phyloP scores from a whole-genome alignment of 148 eudicot species.

The Pouteria glomerata region DNA sequence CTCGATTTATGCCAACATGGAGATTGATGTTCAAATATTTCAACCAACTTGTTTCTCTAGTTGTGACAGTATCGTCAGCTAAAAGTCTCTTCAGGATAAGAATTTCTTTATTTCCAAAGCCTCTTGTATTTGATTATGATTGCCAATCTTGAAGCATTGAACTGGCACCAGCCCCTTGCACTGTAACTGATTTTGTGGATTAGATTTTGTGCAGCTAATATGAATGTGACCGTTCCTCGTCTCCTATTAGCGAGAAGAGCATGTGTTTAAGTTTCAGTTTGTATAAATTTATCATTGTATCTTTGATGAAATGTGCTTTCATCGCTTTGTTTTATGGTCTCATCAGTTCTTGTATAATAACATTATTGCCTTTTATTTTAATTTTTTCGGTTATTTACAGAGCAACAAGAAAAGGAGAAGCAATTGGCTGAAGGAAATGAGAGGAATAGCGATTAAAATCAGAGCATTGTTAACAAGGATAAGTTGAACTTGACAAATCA shows the following conservation, averaged over 20 bases:
- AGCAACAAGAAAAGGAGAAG: conserved; percentile 56
- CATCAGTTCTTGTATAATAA: neutral
- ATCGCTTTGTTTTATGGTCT: neutral
- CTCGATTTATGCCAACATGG: neutral
- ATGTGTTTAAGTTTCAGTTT: neutral
- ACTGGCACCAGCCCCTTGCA: no score
- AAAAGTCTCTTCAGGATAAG: neutral
- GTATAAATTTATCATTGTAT: neutral
- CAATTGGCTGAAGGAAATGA: conserved; percentile 38
- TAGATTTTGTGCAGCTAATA: no score
- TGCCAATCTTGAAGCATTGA: no score
- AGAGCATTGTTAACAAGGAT: neutral
- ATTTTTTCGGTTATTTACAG: conserved; percentile 27
- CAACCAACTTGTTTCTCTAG: neutral
- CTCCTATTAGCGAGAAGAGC: neutral
- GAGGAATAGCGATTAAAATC: conserved; percentile 22
- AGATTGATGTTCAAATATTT: neutral
- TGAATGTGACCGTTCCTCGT: no score
- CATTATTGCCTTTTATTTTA: neutral
- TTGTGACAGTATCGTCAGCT: neutral
- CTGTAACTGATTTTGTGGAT: no score
- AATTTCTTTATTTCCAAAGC: neutral
- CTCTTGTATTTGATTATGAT: no score
- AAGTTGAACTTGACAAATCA: no score
- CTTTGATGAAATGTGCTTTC: neutral